Conservation (phyloP, 306 rosid genomes). For the Malus sylvestris region DNA sequence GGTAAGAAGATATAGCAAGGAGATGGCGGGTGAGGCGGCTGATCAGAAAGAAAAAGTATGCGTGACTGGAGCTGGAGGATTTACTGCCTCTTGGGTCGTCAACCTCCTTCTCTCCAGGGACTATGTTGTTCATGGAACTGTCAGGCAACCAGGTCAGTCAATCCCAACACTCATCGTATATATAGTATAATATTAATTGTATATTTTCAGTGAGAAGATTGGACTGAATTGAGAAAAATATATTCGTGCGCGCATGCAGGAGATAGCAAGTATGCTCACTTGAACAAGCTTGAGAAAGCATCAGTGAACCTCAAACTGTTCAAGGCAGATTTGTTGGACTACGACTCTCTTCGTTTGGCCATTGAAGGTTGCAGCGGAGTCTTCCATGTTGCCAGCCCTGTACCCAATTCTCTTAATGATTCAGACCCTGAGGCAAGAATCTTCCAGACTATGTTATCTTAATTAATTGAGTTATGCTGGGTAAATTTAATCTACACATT, state of each 20-base stretch:
- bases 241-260: neutral
- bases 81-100: constrained; percentile 47
- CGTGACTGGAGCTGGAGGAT: constrained; percentile 62
- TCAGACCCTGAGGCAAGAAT: constrained; percentile 14
- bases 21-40: neutral
- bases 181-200: no score
- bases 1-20: neutral
- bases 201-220: no score
- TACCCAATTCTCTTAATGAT: neutral
- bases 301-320: constrained; percentile 15
- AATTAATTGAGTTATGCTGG: no score
- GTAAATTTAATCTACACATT: no score
- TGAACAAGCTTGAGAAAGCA: constrained; percentile 21
- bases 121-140: constrained; percentile 51
- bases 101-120: constrained; percentile 49
- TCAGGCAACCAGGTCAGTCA: constrained; percentile 38
- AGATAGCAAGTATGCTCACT: constrained; percentile 17
- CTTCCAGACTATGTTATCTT: no score
- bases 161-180: neutral
- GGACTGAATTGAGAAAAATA: no score
- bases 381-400: constrained; percentile 32
- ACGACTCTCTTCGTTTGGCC: constrained; percentile 16
- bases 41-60: constrained; percentile 26
- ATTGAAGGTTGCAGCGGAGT: constrained; percentile 25
- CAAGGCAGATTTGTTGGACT: constrained; percentile 31